phyloP scores from a whole-genome alignment of 2,329 filamentous ascomycete genomes.

The Paracorniculantispora psalliotae region DNA sequence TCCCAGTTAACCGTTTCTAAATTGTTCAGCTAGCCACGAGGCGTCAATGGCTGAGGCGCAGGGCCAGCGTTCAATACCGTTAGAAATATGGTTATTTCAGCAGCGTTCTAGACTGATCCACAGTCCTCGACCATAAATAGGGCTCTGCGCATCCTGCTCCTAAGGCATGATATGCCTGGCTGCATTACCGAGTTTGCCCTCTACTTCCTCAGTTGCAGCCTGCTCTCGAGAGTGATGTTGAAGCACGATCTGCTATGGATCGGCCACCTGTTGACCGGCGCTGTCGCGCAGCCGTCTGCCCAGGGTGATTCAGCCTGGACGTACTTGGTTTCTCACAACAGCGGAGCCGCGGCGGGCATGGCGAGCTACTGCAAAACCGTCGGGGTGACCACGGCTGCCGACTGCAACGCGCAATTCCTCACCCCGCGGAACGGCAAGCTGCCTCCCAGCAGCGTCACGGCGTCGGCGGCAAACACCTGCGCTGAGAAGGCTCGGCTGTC shows the following conservation, averaged over 20 bases:
- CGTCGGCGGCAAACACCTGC: background rate
- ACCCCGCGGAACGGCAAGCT: background rate
- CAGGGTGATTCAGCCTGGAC: background rate
- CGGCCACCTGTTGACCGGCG: background rate
- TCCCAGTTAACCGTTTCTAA: background rate
- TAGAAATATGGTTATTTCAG: background rate
- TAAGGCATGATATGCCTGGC: background rate
- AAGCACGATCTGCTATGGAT: background rate
- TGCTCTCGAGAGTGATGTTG: background rate
- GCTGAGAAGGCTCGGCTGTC: background rate
- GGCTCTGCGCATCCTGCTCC: background rate
- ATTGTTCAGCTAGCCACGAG: background rate
- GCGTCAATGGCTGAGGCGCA: background rate
- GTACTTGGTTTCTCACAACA: background rate
- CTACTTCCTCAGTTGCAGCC: background rate
- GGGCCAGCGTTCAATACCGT: background rate
- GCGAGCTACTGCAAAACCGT: background rate
- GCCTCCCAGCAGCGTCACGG: background rate
- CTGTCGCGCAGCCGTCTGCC: background rate
- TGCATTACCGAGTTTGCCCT: background rate
- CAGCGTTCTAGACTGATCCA: background rate
- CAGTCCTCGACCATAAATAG: background rate
- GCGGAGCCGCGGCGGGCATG: background rate
- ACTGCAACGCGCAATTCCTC: background rate
- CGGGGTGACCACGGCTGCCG: background rate